Evolutionary conservation across 2,329 filamentous ascomycete species (phyloP).

Genomic region (Trichoderma sp.): DNA sequence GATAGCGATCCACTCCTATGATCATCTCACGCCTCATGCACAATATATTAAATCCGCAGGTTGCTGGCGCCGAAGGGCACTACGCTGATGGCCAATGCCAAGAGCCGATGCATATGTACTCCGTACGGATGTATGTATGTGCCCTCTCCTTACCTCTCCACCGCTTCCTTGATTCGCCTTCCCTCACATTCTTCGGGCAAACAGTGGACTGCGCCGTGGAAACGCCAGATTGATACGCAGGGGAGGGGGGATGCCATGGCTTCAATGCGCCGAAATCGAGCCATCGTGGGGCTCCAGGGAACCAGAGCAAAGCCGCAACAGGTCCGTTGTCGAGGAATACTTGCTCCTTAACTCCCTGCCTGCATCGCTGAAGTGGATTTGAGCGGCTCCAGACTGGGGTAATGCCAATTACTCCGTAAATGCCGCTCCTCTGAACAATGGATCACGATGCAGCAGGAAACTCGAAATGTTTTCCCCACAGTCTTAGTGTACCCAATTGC

Average conservation of each 20-base stretch:
- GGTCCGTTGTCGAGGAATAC: background rate
- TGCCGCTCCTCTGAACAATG: background rate
- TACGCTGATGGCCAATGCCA: constrained; percentile 8
- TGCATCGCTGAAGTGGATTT: background rate
- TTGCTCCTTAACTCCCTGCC: background rate
- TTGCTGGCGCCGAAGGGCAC: background rate
- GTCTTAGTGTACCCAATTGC: background rate
- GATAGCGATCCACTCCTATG: constrained; percentile 17
- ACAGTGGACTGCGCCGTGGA: background rate
- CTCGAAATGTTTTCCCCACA: background rate
- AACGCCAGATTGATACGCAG: background rate
- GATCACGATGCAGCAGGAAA: background rate
- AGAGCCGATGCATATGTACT: constrained; percentile 13
- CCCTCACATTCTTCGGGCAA: background rate
- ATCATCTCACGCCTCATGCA: constrained; percentile 17
- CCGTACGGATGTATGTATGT: background rate
- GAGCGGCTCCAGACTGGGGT: background rate
- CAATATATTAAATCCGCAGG: constrained; percentile 18
- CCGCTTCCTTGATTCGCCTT: background rate
- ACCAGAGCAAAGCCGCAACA: background rate
- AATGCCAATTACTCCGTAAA: constrained; percentile 2
- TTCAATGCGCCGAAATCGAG: constrained; percentile 16
- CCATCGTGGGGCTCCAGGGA: constrained; percentile 9
- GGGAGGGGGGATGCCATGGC: background rate
- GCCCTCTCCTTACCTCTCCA: background rate